Evolutionary conservation across 75 land plant genomes (phyloP).

Genomic region (Pinus taeda): DNA sequence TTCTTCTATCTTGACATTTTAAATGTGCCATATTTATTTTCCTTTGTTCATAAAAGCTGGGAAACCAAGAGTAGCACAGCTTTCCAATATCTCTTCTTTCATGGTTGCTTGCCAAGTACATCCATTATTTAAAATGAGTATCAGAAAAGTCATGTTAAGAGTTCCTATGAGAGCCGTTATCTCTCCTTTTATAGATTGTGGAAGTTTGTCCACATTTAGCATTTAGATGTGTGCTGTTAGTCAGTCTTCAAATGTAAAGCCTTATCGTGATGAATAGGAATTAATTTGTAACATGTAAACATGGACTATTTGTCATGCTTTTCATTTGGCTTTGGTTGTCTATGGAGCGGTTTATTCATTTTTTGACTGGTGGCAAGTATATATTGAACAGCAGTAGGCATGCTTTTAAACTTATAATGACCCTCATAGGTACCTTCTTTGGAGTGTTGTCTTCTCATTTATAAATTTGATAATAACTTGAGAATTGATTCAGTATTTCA

Average conservation of each 20-base stretch:
- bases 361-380: not conserved
- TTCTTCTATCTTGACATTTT: not conserved
- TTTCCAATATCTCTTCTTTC: not conserved
- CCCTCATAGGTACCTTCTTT: too few relatives aligned
- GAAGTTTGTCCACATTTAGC: not conserved
- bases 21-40: not conserved
- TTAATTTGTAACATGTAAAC: not conserved
- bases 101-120: not conserved
- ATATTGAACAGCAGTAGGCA: not conserved
- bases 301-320: not conserved
- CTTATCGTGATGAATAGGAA: not conserved
- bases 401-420: too few relatives aligned
- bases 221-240: too few relatives aligned
- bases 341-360: not conserved
- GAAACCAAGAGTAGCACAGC: not conserved
- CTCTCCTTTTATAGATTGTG: not conserved
- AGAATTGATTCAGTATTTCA: too few relatives aligned
- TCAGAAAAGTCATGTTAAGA: not conserved
- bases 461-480: too few relatives aligned
- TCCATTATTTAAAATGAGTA: not conserved
- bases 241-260: too few relatives aligned
- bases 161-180: too few relatives aligned
- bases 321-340: not conserved
- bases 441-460: too few relatives aligned
- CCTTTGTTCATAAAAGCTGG: not conserved